Conservation (phyloP, 2,329 filamentous ascomycete genomes). For the Stagonosporopsis cucurbitacearum region DNA sequence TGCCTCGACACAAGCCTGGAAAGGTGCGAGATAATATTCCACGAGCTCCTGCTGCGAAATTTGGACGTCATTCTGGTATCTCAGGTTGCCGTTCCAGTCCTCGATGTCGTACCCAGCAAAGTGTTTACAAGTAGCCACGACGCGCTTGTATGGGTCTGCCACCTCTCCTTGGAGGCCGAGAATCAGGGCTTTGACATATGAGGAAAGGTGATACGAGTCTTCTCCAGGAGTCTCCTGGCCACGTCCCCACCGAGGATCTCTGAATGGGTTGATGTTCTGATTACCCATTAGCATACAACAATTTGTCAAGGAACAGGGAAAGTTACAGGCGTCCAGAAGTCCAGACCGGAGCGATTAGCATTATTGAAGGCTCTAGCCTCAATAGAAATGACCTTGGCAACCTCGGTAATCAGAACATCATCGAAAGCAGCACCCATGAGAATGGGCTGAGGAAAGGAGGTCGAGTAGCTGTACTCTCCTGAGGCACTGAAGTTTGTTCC, state of each 20-base stretch:
- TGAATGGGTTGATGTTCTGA: conserved; percentile 69
- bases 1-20: conserved; percentile 59
- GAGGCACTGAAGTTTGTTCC: conserved; percentile 63
- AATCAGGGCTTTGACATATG: conserved; percentile 62
- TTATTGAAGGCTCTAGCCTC: conserved; percentile 73
- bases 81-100: conserved; percentile 39
- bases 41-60: conserved; percentile 68
- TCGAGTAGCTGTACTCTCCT: conserved; percentile 67
- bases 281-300: background rate
- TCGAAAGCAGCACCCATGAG: conserved; percentile 69
- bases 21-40: conserved; percentile 72
- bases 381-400: conserved; percentile 64
- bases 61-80: conserved; percentile 62
- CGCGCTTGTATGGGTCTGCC: conserved; percentile 33
- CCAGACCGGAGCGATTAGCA: conserved; percentile 46
- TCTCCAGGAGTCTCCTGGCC: conserved; percentile 63
- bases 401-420: conserved; percentile 64
- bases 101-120: conserved; percentile 48
- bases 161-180: conserved; percentile 61
- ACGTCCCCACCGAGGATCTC: conserved; percentile 66
- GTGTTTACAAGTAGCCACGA: conserved; percentile 47
- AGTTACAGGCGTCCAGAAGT: conserved; percentile 9
- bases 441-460: conserved; percentile 71
- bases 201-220: conserved; percentile 60
- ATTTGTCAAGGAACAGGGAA: background rate